Percentiles rank a stretch among this genome's conserved stretches.
These are phyloP conservation scores for Myriosclerotinia scirpicola DNA, from an alignment of 2,329 filamentous ascomycete species.

Conservation along the genomic window DNA sequence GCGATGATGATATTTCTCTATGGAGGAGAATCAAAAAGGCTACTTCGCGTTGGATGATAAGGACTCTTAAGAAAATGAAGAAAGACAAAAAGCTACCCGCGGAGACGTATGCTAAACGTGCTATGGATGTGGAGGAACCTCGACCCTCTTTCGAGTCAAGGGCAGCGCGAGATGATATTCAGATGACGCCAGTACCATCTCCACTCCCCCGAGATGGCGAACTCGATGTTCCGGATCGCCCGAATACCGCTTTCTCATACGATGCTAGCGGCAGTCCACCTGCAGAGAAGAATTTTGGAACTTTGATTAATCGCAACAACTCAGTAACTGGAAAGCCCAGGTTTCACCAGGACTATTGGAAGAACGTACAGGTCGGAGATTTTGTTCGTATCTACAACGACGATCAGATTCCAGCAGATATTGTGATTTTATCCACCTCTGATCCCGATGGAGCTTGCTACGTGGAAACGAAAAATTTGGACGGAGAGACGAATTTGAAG, in stretches of 20 bases:
- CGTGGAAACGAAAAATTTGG: conserved; percentile 96
- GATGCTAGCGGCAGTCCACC: conserved; percentile 43
- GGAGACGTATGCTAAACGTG: conserved; percentile 30
- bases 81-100: conserved; percentile 48
- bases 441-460: conserved; percentile 94
- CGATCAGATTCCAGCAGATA: conserved; percentile 90
- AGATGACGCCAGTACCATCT: conserved; percentile 93
- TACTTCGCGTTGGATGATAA: conserved; percentile 47
- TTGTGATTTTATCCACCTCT: conserved; percentile 89
- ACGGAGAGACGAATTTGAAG: conserved; percentile 97
- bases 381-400: conserved; percentile 96
- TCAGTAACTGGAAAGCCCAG: conserved; percentile 68
- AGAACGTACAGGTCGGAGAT: conserved; percentile 90
- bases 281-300: conserved; percentile 56
- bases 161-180: conserved; percentile 68
- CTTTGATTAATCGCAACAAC: conserved; percentile 70
- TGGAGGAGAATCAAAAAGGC: conserved; percentile 95
- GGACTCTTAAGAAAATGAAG: conserved; percentile 50
- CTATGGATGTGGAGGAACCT: conserved; percentile 33
- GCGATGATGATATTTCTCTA: conserved; percentile 77
- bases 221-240: conserved; percentile 38
- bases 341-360: conserved; percentile 94
- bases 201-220: conserved; percentile 56
- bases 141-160: conserved; percentile 61
- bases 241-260: conserved; percentile 42